Base-by-base conservation (phyloP, 2,329 filamentous ascomycete species). In the Fusarium acutatum region DNA sequence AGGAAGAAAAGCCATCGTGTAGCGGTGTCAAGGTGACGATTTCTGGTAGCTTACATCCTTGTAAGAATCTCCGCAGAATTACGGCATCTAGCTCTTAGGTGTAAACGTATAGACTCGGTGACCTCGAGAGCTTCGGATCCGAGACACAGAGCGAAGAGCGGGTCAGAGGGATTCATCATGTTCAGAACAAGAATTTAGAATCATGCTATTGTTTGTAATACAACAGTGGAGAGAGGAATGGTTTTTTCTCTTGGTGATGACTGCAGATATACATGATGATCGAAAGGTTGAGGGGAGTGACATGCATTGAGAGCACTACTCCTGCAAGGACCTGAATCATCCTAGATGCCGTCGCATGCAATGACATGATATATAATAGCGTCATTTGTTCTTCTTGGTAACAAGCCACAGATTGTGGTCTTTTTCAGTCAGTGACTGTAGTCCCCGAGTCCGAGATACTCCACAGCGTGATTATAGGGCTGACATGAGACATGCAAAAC, bases 391-490 rank as follows among this genome's bases (percentile, higher is more conserved):
- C 13, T 15, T 8, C 32, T 34, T 20, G 24, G 12, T 14, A 40
- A 53, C 13, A 28, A 34, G 11, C 24, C 41, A 24, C 28, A 26
- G 34, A 46, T n/a, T 26, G 15, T 40, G 12, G 24, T 24, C 38
- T 52, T 40, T 34, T 20, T 20, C n/a, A n/a, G 26, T 44, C 15
- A n/a, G 11, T 41, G 12, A 6, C 34, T 30, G 22, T 20, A 69
- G 37, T 43, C 30, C 28, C 26, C 41, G 26, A 38, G 37, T 49
- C 24, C 6, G 6, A 40, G 50, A 35, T 13, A 35, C 70, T 59
- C 52, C 70, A 73, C 60, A 54, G 30, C 32, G n/a, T 50, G 15
- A 60, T 57, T 47, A 60, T 67, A 73, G 60, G 60, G 70, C 70
- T 73, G 70, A 71, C 70, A 63, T 67, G 70, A 73, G 57, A 50